These are phyloP conservation scores for Phytophthora quininea DNA, from an alignment of 352 stramenopile genomes.

Conservation along the genomic window DNA sequence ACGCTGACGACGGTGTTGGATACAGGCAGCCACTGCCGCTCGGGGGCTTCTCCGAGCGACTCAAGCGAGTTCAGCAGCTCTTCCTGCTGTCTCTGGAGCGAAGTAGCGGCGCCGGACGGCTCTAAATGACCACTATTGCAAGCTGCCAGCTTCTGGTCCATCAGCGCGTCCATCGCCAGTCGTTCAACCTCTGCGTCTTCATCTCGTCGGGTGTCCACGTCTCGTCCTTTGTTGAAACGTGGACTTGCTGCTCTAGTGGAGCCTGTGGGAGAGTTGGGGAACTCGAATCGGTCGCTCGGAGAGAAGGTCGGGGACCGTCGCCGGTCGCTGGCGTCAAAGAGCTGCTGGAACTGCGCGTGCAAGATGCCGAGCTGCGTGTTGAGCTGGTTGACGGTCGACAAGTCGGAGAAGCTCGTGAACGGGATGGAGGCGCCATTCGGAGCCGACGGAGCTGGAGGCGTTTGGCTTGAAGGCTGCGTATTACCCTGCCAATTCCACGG, in stretches of 20 bases:
- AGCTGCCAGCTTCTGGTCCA: conserved; percentile 34
- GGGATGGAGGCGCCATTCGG: conserved; percentile 6
- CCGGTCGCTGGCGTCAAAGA: conserved; percentile 51
- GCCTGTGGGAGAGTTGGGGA: conserved; percentile 31
- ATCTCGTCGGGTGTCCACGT: conserved; percentile 9
- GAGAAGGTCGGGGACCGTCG: conserved; percentile 25
- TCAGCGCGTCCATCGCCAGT: conserved; percentile 39
- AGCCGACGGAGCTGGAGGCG: neutral
- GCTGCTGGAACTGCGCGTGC: conserved; percentile 63
- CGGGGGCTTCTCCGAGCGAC: conserved; percentile 20
- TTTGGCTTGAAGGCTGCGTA: conserved; percentile 1
- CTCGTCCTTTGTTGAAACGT: conserved; percentile 13
- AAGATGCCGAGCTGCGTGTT: conserved; percentile 58
- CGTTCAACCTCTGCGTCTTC: conserved; percentile 29
- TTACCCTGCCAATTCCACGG: conserved; percentile 20
- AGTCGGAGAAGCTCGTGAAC: conserved; percentile 33
- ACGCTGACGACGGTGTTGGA: conserved; percentile 2
- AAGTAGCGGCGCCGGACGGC: neutral
- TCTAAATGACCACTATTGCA: neutral
- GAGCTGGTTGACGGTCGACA: conserved; percentile 46
- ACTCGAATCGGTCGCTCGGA: conserved; percentile 49
- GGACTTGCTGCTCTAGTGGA: conserved; percentile 7
- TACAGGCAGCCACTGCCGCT: conserved; percentile 21
- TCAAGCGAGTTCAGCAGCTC: conserved; percentile 49
- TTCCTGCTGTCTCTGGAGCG: conserved; percentile 38